Conservation (phyloP, 345 rosid genomes). For the Psidium friedrichsthalianum region DNA sequence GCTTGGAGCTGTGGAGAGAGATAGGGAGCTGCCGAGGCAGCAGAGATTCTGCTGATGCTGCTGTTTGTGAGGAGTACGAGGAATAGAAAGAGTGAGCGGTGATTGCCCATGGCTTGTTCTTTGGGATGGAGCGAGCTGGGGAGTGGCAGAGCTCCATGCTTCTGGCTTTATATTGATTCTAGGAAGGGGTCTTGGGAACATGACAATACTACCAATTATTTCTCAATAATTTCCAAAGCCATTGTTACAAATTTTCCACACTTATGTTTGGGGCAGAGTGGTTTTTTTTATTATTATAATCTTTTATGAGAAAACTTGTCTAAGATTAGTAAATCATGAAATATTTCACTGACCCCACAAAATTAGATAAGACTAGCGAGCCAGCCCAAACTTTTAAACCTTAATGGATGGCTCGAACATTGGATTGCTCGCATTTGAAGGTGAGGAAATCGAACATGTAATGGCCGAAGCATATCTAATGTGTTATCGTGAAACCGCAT, state of each 20-base stretch:
- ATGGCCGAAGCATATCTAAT: background rate
- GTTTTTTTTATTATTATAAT: background rate
- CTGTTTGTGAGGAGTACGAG: background rate
- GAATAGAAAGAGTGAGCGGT: background rate
- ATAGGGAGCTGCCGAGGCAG: background rate
- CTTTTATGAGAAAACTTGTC: background rate
- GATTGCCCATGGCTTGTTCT: background rate
- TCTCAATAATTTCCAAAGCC: background rate
- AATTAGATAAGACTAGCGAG: background rate
- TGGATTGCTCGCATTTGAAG: background rate
- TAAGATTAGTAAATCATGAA: background rate
- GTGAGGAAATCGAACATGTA: background rate
- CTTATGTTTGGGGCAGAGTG: background rate
- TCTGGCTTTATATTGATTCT: background rate
- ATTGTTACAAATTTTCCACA: background rate
- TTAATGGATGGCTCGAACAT: background rate
- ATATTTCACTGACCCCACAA: background rate
- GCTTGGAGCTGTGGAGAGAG: background rate
- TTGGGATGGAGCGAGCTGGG: background rate
- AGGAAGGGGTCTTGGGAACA: background rate
- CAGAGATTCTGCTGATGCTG: background rate
- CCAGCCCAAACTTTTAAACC: background rate
- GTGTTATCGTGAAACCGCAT: background rate
- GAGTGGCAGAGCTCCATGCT: background rate
- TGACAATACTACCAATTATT: background rate